These are phyloP conservation scores for Lachancea dasiensis DNA, from an alignment of 805 yeast species.

Conservation along the genomic window DNA sequence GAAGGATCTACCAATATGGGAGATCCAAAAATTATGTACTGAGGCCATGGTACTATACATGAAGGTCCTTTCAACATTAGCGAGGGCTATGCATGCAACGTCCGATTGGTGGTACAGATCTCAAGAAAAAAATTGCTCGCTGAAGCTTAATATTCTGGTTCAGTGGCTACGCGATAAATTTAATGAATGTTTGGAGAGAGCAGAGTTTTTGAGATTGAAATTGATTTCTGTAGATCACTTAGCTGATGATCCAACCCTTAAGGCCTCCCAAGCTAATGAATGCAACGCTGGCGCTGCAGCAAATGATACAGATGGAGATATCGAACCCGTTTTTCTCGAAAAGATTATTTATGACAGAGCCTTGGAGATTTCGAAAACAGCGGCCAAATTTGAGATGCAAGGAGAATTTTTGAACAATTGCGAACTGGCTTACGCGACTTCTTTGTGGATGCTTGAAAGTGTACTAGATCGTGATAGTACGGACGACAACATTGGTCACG, in stretches of 20 bases:
- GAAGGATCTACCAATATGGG: slow-evolving; percentile 46
- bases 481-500: slow-evolving; percentile 18
- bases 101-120: slow-evolving; percentile 81
- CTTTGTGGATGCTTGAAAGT: slow-evolving; percentile 94
- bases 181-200: slow-evolving; percentile 83
- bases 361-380: slow-evolving; percentile 82
- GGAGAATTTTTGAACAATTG: slow-evolving; percentile 58
- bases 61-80: slow-evolving; percentile 73
- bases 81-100: slow-evolving; percentile 80
- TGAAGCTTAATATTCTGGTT: slow-evolving; percentile 58
- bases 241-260: slow-evolving; percentile 7
- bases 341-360: slow-evolving; percentile 89
- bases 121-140: slow-evolving; percentile 35
- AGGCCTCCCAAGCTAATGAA: slow-evolving; percentile 6
- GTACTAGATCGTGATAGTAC: slow-evolving; percentile 49
- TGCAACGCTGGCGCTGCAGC: neutral
- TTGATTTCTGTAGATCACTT: slow-evolving; percentile 29
- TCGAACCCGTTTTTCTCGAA: slow-evolving; percentile 55
- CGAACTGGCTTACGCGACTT: slow-evolving; percentile 82
- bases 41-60: slow-evolving; percentile 85
- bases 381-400: slow-evolving; percentile 81
- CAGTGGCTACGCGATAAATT: slow-evolving; percentile 90
- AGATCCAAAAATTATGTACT: slow-evolving; percentile 58
- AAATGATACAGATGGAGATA: slow-evolving; percentile 3
- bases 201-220: slow-evolving; percentile 65